These are phyloP conservation scores for Phytophthora pseudosyringae DNA, from an alignment of 352 stramenopile genomes.

Conservation along the genomic window DNA sequence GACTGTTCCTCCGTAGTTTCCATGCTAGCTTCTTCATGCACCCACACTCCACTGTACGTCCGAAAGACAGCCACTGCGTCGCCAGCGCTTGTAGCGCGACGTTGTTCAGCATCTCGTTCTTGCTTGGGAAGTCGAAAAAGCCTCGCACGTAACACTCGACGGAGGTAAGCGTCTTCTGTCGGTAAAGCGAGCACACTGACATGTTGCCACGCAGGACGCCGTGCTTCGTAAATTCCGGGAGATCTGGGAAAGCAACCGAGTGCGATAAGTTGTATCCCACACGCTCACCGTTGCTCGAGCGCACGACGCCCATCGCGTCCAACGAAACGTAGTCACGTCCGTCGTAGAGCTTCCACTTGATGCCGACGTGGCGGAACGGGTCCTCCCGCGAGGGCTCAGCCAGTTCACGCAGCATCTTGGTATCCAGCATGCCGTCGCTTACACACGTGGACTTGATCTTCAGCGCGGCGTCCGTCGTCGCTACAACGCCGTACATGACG, in stretches of 20 bases:
- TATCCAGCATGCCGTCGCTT: slow-evolving; percentile 51
- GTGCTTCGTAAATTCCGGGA: slow-evolving; percentile 28
- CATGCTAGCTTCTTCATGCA: slow-evolving; percentile 56
- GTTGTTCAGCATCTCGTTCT: slow-evolving; percentile 36
- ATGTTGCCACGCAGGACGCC: slow-evolving; percentile 47
- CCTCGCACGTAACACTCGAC: slow-evolving; percentile 49
- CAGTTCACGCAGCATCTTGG: slow-evolving; percentile 46
- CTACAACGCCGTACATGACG: slow-evolving; percentile 55
- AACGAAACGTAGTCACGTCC: slow-evolving; percentile 56
- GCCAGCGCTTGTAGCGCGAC: slow-evolving; percentile 32
- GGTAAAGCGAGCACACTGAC: slow-evolving; percentile 50
- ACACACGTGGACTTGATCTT: slow-evolving; percentile 50
- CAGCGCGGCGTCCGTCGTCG: slow-evolving; percentile 38
- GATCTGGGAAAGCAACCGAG: slow-evolving; percentile 47
- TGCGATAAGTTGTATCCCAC: slow-evolving; percentile 53
- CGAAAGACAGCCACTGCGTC: slow-evolving; percentile 36
- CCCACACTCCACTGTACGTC: slow-evolving; percentile 33
- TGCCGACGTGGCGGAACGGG: slow-evolving; percentile 45
- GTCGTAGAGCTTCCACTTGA: slow-evolving; percentile 51
- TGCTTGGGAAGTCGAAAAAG: slow-evolving; percentile 47
- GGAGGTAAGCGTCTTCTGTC: slow-evolving; percentile 32
- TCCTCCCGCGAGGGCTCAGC: slow-evolving; percentile 30
- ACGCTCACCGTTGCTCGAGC: slow-evolving; percentile 26
- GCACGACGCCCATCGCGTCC: slow-evolving; percentile 40
- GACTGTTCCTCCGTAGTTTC: slow-evolving; percentile 30